Evolutionary conservation across 75 land plant genomes (phyloP).

Genomic region (Larix kaempferi): DNA sequence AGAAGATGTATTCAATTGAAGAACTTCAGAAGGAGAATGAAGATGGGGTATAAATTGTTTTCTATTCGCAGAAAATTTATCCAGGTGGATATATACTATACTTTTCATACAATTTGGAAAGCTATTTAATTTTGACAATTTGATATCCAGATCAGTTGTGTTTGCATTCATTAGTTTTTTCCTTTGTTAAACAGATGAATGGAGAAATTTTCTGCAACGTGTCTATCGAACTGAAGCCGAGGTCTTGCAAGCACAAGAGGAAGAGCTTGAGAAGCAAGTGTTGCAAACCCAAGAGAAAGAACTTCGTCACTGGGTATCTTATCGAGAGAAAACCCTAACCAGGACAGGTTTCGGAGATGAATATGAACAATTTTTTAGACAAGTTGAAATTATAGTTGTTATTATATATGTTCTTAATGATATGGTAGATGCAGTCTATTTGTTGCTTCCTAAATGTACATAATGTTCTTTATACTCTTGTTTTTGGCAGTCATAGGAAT

Average conservation of each 20-base stretch:
- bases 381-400: not conserved
- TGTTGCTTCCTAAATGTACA: not conserved
- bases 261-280: conserved; percentile 18
- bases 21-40: conserved; percentile 82
- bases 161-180: not conserved
- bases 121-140: not conserved
- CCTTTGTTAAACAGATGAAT: conserved; percentile 63
- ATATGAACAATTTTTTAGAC: no score
- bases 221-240: conserved; percentile 16
- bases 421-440: not conserved
- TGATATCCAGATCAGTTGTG: not conserved
- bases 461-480: not conserved
- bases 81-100: conserved; percentile 49
- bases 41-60: conserved; percentile 84
- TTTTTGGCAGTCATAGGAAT: conserved; percentile 83
- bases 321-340: conserved; percentile 88
- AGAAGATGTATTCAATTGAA: conserved; percentile 77
- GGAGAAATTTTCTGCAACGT: conserved; percentile 52
- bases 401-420: not conserved
- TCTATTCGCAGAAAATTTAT: conserved; percentile 88
- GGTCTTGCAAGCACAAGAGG: conserved; percentile 18
- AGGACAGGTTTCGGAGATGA: conserved; percentile 63
- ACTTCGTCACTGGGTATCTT: conserved; percentile 87
- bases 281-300: conserved; percentile 19
- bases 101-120: not conserved